Percentiles rank a stretch among this genome's conserved stretches.
phyloP scores from a whole-genome alignment of 306 rosid genomes.

The Gynostemma pentaphyllum region DNA sequence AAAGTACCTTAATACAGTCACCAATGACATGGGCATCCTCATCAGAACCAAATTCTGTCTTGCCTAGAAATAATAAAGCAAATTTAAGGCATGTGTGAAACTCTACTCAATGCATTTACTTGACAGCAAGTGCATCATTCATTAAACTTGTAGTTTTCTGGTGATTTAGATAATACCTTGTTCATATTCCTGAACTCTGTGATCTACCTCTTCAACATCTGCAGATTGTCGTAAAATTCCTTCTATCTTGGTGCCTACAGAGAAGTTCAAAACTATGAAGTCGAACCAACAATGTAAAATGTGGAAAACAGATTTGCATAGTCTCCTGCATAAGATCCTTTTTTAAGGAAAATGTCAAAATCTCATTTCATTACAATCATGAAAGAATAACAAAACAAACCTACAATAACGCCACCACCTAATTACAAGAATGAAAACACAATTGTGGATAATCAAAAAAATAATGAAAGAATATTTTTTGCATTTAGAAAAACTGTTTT shows the following conservation, averaged over 20 bases:
- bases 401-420: too few species aligned
- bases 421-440: too few species aligned
- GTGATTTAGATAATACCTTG: slow-evolving; percentile 44
- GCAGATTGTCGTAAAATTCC: slow-evolving; percentile 97
- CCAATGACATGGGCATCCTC: slow-evolving; percentile 99
- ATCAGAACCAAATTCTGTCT: slow-evolving; percentile 67
- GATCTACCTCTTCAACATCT: slow-evolving; percentile 96
- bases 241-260: slow-evolving; percentile 66
- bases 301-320: background rate
- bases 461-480: background rate
- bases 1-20: slow-evolving; percentile 88
- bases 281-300: background rate
- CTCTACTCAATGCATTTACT: background rate
- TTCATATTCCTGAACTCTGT: slow-evolving; percentile 91
- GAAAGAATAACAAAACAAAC: too few species aligned
- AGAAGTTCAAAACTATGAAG: background rate
- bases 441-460: too few species aligned
- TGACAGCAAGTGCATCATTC: background rate
- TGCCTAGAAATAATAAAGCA: slow-evolving; percentile 41
- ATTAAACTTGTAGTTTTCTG: slow-evolving; percentile 4
- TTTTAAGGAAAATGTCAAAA: too few species aligned
- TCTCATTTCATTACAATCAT: too few species aligned
- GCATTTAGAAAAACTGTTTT: background rate
- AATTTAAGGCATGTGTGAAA: slow-evolving; percentile 13
- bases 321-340: background rate